These are phyloP conservation scores for Tolypocladium nubicola DNA, from an alignment of 2,329 filamentous ascomycete species.

Conservation along the genomic window DNA sequence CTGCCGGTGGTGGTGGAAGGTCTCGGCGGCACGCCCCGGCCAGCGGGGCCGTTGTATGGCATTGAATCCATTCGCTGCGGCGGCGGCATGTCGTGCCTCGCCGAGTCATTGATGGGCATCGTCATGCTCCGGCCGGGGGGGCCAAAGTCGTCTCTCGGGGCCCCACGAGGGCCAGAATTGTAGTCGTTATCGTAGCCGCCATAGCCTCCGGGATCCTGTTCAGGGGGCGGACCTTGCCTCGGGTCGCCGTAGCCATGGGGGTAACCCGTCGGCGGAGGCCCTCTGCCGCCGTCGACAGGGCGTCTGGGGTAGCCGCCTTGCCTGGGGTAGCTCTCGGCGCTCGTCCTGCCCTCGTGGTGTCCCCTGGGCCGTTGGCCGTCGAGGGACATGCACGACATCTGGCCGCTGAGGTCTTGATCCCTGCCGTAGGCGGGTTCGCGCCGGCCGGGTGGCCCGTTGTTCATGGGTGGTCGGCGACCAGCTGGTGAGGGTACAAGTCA, in stretches of 20 bases:
- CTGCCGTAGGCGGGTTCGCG: conserved; percentile 12
- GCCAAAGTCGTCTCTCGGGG: conserved; percentile 31
- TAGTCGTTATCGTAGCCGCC: conserved; percentile 16
- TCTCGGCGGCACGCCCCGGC: conserved; percentile 36
- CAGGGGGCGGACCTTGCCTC: conserved; percentile 15
- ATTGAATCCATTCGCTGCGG: conserved; percentile 31
- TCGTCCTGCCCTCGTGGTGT: conserved; percentile 10
- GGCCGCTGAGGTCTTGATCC: conserved; percentile 19
- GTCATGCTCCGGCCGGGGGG: conserved; percentile 50
- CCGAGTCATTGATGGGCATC: conserved; percentile 41
- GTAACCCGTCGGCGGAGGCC: conserved; percentile 21
- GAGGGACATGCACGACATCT: conserved; percentile 25
- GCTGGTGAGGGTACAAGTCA: conserved; percentile 8
- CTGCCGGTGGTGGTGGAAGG: conserved; percentile 45
- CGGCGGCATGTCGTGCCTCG: conserved; percentile 24
- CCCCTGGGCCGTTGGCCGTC: conserved; percentile 16
- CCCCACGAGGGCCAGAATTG: conserved; percentile 14
- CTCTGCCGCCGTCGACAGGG: conserved; percentile 14
- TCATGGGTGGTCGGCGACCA: conserved; percentile 10
- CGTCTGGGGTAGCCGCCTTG: conserved; percentile 15
- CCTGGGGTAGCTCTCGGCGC: conserved; percentile 14
- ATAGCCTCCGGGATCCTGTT: conserved; percentile 13
- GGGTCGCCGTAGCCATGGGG: conserved; percentile 18
- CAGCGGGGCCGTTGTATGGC: conserved; percentile 34
- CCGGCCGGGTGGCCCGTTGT: conserved; percentile 8